Evolutionary conservation across 2,329 filamentous ascomycete genomes (phyloP).

Genomic region (Trichoderma cornu-damae): DNA sequence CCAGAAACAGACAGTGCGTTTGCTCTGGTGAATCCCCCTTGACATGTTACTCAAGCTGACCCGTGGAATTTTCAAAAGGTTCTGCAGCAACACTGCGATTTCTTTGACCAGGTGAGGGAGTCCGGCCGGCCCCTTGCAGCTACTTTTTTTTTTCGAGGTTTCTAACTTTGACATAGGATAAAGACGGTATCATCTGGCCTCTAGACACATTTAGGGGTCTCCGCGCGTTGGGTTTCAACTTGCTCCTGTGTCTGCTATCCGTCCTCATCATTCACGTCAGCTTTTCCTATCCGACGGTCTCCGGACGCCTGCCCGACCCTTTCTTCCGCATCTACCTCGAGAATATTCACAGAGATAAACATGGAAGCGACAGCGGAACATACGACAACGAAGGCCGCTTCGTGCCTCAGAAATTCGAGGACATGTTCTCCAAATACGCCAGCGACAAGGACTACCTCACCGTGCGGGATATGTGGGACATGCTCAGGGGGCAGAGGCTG

Average conservation of each 20-base stretch:
- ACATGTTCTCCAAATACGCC: constrained; percentile 46
- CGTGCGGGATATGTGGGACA: constrained; percentile 31
- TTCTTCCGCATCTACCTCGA: constrained; percentile 36
- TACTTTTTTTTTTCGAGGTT: not conserved
- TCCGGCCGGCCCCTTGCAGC: too few relatives aligned
- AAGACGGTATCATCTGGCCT: constrained; percentile 38
- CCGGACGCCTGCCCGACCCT: constrained; percentile 35
- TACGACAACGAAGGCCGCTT: constrained; percentile 48
- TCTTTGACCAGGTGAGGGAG: not conserved
- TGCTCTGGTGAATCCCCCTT: not conserved
- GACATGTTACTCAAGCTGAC: not conserved
- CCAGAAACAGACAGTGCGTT: constrained; percentile 30
- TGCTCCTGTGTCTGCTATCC: constrained; percentile 37
- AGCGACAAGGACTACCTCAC: constrained; percentile 37
- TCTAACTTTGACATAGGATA: constrained; percentile 26
- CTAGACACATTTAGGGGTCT: constrained; percentile 38
- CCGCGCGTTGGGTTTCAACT: constrained; percentile 36
- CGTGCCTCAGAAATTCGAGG: constrained; percentile 46
- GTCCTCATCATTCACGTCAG: constrained; percentile 38
- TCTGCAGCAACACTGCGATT: constrained; percentile 9
- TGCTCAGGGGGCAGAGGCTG: constrained; percentile 39
- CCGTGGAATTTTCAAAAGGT: not conserved
- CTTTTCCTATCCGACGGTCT: constrained; percentile 43
- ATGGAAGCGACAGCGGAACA: constrained; percentile 42
- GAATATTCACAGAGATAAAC: constrained; percentile 41